These are phyloP conservation scores for Rhizopogon vinicolor DNA, from an alignment of 768 basidiomycete species.

Conservation along the genomic window DNA sequence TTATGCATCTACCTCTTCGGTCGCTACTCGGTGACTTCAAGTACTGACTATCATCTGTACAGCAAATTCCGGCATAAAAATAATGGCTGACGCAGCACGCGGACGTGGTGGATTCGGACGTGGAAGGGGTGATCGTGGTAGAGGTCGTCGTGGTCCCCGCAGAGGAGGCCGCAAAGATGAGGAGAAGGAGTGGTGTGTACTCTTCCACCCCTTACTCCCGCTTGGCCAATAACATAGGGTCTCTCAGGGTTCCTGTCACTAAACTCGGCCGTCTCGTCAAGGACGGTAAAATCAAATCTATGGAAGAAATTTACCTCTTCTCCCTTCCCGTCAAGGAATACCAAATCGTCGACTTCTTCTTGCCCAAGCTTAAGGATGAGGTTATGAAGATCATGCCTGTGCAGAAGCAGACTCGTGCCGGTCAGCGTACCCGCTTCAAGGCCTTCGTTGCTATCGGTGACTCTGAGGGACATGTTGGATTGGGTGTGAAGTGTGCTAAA, in stretches of 20 bases:
- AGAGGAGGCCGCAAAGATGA: conserved; percentile 99
- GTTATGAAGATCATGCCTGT: conserved; percentile 99
- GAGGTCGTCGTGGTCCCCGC: conserved; percentile 75
- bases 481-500: conserved; percentile 99
- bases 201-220: not conserved
- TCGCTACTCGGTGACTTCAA: not conserved
- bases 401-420: conserved; percentile 99
- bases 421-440: conserved; percentile 99
- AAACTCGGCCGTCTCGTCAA: conserved; percentile 99
- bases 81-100: conserved; percentile 89
- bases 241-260: conserved; percentile 87
- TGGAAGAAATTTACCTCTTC: conserved; percentile 99
- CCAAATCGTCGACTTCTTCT: conserved; percentile 99
- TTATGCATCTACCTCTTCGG: not conserved
- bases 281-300: conserved; percentile 99
- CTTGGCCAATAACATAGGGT: conserved; percentile 5
- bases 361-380: conserved; percentile 98
- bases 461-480: conserved; percentile 96
- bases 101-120: conserved; percentile 91
- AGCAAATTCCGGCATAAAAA: conserved; percentile 21
- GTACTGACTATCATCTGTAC: conserved; percentile 21
- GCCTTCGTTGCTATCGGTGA: conserved; percentile 99
- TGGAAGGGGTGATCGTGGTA: conserved; percentile 66
- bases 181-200: conserved; percentile 95
- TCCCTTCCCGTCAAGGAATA: conserved; percentile 99